Percentiles rank a stretch among this genome's conserved stretches.
Evolutionary conservation across 2,329 filamentous ascomycete species (phyloP).

Genomic region (Claviceps monticola): DNA sequence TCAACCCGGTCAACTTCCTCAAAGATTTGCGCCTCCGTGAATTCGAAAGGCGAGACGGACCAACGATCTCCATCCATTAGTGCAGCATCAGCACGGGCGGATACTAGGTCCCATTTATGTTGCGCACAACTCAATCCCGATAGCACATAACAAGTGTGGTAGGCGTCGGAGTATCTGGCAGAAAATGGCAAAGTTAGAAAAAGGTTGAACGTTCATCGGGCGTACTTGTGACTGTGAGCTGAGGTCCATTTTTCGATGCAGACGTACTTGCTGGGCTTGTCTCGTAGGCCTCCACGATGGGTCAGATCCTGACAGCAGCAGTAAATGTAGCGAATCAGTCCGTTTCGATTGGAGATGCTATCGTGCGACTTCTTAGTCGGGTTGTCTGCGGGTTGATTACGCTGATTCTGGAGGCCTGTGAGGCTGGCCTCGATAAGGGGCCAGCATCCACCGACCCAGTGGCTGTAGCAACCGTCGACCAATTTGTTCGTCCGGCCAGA

Average conservation of each 20-base stretch:
- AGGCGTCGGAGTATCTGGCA: conserved; percentile 61
- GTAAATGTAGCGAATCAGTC: conserved; percentile 77
- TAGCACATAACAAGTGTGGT: conserved; percentile 87
- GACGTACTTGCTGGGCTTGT: conserved; percentile 80
- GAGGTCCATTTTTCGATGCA: background rate
- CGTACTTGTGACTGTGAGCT: background rate
- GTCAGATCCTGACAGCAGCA: conserved; percentile 68
- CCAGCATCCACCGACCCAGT: conserved; percentile 96
- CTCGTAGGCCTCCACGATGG: conserved; percentile 65
- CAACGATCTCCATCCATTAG: conserved; percentile 27
- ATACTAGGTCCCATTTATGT: conserved; percentile 43
- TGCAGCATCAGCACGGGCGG: conserved; percentile 18
- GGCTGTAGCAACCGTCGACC: conserved; percentile 95
- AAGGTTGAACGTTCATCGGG: too few species aligned
- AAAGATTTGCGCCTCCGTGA: conserved; percentile 46
- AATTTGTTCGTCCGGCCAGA: conserved; percentile 93
- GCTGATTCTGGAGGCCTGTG: conserved; percentile 31
- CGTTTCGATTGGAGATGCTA: conserved; percentile 67
- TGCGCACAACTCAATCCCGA: conserved; percentile 74
- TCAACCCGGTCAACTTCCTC: conserved; percentile 56
- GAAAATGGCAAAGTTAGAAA: conserved; percentile 3
- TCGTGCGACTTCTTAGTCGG: conserved; percentile 18
- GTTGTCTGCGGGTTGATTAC: conserved; percentile 15
- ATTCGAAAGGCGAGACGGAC: conserved; percentile 34
- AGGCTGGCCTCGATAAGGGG: conserved; percentile 73